phyloP scores from a whole-genome alignment of 495 filamentous ascomycete genomes.

The Talaromyces trachyspermus region DNA sequence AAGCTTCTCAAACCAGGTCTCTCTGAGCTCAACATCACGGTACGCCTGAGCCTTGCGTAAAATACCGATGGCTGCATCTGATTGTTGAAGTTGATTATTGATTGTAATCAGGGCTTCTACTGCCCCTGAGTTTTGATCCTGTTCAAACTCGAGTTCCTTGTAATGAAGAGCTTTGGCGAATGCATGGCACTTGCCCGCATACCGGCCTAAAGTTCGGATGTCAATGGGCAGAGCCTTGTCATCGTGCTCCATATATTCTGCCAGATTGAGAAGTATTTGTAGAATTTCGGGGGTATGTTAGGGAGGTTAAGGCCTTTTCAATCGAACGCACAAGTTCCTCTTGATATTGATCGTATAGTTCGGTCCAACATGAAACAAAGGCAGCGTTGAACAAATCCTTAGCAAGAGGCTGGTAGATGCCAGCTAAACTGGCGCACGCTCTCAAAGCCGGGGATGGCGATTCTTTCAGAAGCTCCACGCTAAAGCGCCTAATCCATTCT shows the following conservation, averaged over 20 bases:
- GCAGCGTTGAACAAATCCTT: constrained; percentile 94
- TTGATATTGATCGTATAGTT: constrained; percentile 89
- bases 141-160: constrained; percentile 96
- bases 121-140: constrained; percentile 91
- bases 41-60: constrained; percentile 90
- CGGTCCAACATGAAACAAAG: constrained; percentile 98
- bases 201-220: constrained; percentile 83
- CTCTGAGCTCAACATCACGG: constrained; percentile 86
- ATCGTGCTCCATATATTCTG: constrained; percentile 99
- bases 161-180: constrained; percentile 98
- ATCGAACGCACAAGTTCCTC: constrained; percentile 93
- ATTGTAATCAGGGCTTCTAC: constrained; percentile 97
- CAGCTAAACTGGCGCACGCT: constrained; percentile 85
- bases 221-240: constrained; percentile 98
- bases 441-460: constrained; percentile 90
- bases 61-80: constrained; percentile 95
- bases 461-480: constrained; percentile 89
- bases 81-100: constrained; percentile 97
- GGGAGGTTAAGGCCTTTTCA: constrained; percentile 87
- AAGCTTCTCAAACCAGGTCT: constrained; percentile 98
- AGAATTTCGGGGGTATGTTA: constrained; percentile 93
- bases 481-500: constrained; percentile 96
- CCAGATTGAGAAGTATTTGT: constrained; percentile 89
- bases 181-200: constrained; percentile 91
- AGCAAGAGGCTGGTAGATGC: constrained; percentile 85